Conservation (phyloP, 208 protist genomes). For the Trypanosomatidae sp. region DNA sequence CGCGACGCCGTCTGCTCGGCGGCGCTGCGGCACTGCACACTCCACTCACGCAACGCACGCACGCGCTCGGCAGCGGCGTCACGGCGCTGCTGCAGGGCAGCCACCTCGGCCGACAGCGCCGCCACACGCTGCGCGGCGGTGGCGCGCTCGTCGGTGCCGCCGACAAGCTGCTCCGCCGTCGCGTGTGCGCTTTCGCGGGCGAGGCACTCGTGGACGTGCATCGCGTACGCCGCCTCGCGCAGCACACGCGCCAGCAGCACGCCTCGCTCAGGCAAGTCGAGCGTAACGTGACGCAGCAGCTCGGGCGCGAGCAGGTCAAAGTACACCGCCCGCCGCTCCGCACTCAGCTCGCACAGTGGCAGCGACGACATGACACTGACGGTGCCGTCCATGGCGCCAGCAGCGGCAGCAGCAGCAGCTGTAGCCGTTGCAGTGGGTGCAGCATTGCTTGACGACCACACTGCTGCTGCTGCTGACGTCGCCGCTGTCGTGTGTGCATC, state of each 20-base stretch:
- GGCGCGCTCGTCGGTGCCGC: constrained; percentile 12
- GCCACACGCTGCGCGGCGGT: not conserved
- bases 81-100: constrained; percentile 8
- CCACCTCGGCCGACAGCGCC: constrained; percentile 13
- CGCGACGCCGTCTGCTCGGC: constrained; percentile 3
- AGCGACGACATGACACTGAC: constrained; percentile 26
- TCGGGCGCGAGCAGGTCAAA: constrained; percentile 26
- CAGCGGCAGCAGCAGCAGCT: no score
- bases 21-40: constrained; percentile 4
- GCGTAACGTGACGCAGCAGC: constrained; percentile 33
- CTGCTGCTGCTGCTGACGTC: no score
- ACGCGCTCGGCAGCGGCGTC: constrained; percentile 9
- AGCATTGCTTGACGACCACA: no score
- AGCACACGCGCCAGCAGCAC: constrained; percentile 34
- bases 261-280: constrained; percentile 53
- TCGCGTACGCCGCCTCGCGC: constrained; percentile 27
- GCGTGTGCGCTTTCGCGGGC: constrained; percentile 6
- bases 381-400: constrained; percentile 28
- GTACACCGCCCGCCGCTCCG: constrained; percentile 22
- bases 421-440: no score
- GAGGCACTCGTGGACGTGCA: constrained; percentile 15
- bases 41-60: constrained; percentile 6
- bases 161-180: constrained; percentile 8
- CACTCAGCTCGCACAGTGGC: constrained; percentile 26
- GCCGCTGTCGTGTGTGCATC: no score